phyloP scores from a whole-genome alignment of 768 basidiomycete species.

The Thelephora aurantiotincta region DNA sequence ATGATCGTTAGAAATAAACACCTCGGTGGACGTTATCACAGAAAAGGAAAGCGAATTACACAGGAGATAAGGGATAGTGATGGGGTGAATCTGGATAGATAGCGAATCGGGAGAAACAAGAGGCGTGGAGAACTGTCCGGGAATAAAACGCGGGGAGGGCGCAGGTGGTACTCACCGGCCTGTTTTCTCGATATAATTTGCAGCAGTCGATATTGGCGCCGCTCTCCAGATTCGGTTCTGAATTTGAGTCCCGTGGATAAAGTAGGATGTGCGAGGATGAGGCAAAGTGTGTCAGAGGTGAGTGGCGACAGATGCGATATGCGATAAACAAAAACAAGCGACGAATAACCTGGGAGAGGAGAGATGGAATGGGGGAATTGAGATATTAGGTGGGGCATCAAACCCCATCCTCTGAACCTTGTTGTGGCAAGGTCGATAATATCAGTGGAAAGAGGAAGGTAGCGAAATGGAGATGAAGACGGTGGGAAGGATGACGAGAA shows the following conservation, averaged over 20 bases:
- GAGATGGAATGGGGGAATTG: too few species aligned
- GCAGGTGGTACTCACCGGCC: constrained; percentile 23
- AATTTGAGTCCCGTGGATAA: neutral
- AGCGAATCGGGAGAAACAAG: neutral
- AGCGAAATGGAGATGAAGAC: too few species aligned
- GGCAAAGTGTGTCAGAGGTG: neutral
- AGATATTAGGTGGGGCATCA: too few species aligned
- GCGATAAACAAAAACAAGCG: neutral
- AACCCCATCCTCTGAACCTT: too few species aligned
- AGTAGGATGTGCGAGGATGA: neutral
- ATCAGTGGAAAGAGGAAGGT: too few species aligned
- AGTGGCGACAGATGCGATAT: neutral
- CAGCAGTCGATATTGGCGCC: constrained; percentile 97
- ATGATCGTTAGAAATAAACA: neutral
- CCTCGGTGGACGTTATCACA: neutral
- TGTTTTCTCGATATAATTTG: constrained; percentile 89
- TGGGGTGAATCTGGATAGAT: neutral
- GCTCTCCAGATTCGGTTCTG: constrained; percentile 94
- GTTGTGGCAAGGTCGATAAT: too few species aligned
- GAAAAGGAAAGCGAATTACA: neutral
- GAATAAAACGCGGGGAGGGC: neutral
- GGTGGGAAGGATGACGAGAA: neutral
- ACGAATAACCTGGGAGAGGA: too few species aligned
- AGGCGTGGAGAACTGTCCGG: neutral
- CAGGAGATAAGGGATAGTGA: neutral